Evolutionary conservation across 495 filamentous ascomycete species (phyloP).

Genomic region (Xanthoparmelia taractica): DNA sequence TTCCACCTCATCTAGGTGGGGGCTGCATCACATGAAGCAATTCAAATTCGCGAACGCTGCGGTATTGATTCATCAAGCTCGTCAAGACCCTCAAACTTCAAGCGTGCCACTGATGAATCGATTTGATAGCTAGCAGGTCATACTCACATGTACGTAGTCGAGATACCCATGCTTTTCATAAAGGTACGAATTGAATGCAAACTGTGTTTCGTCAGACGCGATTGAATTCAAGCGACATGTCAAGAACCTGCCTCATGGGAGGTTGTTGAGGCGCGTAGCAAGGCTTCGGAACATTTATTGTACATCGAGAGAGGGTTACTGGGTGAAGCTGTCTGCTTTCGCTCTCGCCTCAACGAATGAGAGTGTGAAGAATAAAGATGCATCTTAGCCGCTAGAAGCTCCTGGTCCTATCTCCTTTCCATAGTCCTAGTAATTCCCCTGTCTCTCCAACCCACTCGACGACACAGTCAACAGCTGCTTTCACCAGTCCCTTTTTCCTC

Average conservation of each 20-base stretch:
- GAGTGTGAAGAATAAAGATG: background rate
- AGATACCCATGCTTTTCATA: background rate
- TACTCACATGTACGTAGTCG: background rate
- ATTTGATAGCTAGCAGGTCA: background rate
- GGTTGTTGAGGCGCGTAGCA: background rate
- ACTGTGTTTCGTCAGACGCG: background rate
- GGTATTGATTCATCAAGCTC: background rate
- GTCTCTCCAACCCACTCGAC: constrained; percentile 66
- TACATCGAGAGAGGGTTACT: background rate
- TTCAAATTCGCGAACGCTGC: background rate
- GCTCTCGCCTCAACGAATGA: background rate
- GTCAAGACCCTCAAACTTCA: background rate
- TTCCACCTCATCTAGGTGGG: background rate
- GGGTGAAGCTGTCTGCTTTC: background rate
- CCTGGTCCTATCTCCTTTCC: constrained; percentile 47
- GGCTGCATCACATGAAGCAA: background rate
- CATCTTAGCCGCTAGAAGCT: constrained; percentile 27
- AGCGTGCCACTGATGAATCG: background rate
- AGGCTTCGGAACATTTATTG: background rate
- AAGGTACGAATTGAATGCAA: background rate
- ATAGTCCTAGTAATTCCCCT: constrained; percentile 62
- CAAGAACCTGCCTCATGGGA: background rate
- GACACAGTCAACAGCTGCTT: constrained; percentile 73
- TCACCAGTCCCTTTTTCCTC: constrained; percentile 59
- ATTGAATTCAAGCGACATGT: background rate